phyloP scores from a whole-genome alignment of 371 early-diverging fungal genomes.

The Rhizopus arrhizus region DNA sequence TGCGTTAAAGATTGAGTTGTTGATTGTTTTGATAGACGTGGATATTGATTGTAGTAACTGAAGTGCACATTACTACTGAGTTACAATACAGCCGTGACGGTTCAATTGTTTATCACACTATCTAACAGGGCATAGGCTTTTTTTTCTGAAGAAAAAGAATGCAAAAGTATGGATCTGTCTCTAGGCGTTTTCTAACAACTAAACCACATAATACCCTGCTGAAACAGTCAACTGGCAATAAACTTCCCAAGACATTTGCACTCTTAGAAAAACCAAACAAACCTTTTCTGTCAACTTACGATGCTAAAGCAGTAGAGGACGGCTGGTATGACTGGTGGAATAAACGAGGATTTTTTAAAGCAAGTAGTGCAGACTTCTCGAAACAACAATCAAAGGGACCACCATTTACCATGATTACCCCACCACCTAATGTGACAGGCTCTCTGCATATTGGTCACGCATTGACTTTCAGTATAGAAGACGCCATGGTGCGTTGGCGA shows the following conservation, averaged over 20 bases:
- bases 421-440: slow-evolving; percentile 98
- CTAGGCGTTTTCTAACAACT: not conserved
- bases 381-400: not conserved
- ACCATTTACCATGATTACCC: slow-evolving; percentile 79
- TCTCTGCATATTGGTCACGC: slow-evolving; percentile 96
- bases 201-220: not conserved
- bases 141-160: not conserved
- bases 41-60: no score
- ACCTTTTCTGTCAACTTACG: slow-evolving; percentile 31
- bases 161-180: not conserved
- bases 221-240: not conserved
- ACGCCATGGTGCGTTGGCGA: slow-evolving; percentile 85
- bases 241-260: not conserved
- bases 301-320: slow-evolving; percentile 55
- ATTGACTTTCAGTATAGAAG: slow-evolving; percentile 87
- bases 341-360: slow-evolving; percentile 48
- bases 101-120: no score
- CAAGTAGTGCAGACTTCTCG: slow-evolving; percentile 26
- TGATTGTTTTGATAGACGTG: no score
- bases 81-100: no score
- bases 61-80: no score
- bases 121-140: not conserved
- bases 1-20: no score
- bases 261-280: slow-evolving; percentile 29
- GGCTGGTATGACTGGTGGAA: slow-evolving; percentile 80